These are phyloP conservation scores for Lycium barbarum DNA, from an alignment of 257 asterid genomes.

Conservation along the genomic window DNA sequence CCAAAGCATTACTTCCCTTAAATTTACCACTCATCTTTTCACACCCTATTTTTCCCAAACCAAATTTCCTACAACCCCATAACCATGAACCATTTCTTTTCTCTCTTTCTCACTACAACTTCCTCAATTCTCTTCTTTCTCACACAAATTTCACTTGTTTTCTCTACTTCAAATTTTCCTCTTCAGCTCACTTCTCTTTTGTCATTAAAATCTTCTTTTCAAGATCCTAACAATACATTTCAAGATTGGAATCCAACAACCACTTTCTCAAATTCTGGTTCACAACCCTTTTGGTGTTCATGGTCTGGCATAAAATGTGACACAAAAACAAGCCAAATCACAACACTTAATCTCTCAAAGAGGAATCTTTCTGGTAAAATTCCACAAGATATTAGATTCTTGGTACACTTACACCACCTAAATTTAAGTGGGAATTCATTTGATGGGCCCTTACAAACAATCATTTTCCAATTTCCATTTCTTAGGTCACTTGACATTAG, in stretches of 20 bases:
- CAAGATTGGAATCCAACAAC: constrained; percentile 66
- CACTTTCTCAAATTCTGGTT: constrained; percentile 41
- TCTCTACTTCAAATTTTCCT: constrained; percentile 44
- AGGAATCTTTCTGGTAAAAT: constrained; percentile 73
- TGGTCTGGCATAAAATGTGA: constrained; percentile 86
- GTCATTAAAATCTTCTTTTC: constrained; percentile 65
- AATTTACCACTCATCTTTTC: constrained; percentile 50
- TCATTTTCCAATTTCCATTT: constrained; percentile 63
- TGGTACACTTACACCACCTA: constrained; percentile 58
- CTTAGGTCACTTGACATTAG: constrained; percentile 72
- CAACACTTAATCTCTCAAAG: constrained; percentile 65
- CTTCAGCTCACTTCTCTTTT: constrained; percentile 61
- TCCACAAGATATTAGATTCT: constrained; percentile 52
- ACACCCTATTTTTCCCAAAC: background rate
- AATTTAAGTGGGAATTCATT: constrained; percentile 75
- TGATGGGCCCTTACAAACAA: constrained; percentile 60
- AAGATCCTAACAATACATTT: constrained; percentile 69
- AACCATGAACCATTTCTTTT: constrained; percentile 23
- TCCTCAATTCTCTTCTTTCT: constrained; percentile 31
- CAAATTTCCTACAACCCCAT: constrained; percentile 29
- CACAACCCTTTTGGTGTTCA: constrained; percentile 68
- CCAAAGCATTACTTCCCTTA: constrained; percentile 67
- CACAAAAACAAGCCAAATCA: constrained; percentile 49
- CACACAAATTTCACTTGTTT: constrained; percentile 24
- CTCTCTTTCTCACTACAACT: constrained; percentile 24